phyloP scores from a whole-genome alignment of 139 green algal genomes.

The Volvox africanus region DNA sequence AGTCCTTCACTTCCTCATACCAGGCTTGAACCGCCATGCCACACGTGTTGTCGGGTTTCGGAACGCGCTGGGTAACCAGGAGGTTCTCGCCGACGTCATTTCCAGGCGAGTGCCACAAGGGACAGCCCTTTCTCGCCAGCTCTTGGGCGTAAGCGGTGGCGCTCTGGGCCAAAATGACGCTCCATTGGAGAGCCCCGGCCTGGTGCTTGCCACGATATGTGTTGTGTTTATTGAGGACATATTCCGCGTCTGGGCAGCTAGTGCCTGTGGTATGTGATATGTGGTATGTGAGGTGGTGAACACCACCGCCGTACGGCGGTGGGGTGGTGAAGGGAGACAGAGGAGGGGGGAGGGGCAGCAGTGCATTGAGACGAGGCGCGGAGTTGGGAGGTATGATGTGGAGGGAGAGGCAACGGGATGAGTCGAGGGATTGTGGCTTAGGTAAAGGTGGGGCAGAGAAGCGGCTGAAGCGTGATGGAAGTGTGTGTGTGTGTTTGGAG shows the following conservation, averaged over 20 bases:
- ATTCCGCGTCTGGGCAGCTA: neutral
- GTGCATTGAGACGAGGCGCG: no score
- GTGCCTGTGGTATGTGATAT: neutral
- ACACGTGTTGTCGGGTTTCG: neutral
- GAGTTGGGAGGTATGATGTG: no score
- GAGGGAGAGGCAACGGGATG: no score
- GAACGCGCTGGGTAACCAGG: neutral
- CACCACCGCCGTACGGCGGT: no score
- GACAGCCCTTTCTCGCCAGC: neutral
- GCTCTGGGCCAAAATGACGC: neutral
- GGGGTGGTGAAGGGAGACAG: no score
- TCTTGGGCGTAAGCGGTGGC: neutral
- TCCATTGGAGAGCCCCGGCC: neutral
- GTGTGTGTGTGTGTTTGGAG: no score
- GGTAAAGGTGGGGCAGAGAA: no score
- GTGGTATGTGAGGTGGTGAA: neutral
- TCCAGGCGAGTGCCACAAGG: neutral
- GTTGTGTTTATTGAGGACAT: neutral
- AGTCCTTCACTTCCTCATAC: neutral
- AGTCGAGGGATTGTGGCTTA: no score
- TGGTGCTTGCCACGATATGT: neutral
- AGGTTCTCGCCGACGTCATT: conserved; percentile 27
- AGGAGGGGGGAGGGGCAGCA: no score
- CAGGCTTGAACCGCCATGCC: neutral
- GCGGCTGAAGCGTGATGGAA: no score